Evolutionary conservation across 768 basidiomycete genomes (phyloP).

Genomic region (Lanmaoa rubissima): DNA sequence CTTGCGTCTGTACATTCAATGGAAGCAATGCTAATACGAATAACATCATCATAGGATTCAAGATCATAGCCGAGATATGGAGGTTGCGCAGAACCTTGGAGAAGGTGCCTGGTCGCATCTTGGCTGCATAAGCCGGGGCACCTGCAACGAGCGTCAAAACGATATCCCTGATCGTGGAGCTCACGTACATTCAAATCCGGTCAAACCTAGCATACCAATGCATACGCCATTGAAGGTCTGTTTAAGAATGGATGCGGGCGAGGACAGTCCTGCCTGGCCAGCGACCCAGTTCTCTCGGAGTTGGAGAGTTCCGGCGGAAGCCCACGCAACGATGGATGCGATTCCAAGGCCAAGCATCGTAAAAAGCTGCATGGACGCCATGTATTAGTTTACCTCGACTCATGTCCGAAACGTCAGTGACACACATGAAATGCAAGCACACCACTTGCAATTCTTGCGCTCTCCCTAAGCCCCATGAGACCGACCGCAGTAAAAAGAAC

Average conservation of each 20-base stretch:
- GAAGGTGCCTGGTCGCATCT: slow-evolving; percentile 54
- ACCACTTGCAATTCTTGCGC: slow-evolving; percentile 55
- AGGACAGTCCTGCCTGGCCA: slow-evolving; percentile 31
- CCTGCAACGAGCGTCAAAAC: slow-evolving; percentile 32
- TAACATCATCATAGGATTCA: slow-evolving; percentile 57
- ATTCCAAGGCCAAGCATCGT: slow-evolving; percentile 58
- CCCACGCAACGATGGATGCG: slow-evolving; percentile 51
- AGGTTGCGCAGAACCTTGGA: slow-evolving; percentile 64
- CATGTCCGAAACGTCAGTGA: not conserved
- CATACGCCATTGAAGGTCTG: slow-evolving; percentile 68
- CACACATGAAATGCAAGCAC: slow-evolving; percentile 62
- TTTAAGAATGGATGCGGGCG: slow-evolving; percentile 33
- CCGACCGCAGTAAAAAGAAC: slow-evolving; percentile 52
- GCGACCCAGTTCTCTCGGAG: slow-evolving; percentile 55
- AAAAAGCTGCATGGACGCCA: slow-evolving; percentile 36
- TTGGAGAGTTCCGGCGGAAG: slow-evolving; percentile 43
- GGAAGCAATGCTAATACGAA: slow-evolving; percentile 62
- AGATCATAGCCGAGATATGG: slow-evolving; percentile 54
- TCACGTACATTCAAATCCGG: slow-evolving; percentile 62
- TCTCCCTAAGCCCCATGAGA: slow-evolving; percentile 59
- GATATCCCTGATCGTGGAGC: not conserved
- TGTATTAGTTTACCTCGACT: not conserved
- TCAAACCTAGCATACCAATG: slow-evolving; percentile 68
- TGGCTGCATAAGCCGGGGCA: slow-evolving; percentile 62
- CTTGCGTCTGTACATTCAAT: slow-evolving; percentile 43